Evolutionary conservation across 495 filamentous ascomycete species (phyloP), one percentile per base, ranked within the genome.

Genomic region (Chaetomium tenue): DNA sequence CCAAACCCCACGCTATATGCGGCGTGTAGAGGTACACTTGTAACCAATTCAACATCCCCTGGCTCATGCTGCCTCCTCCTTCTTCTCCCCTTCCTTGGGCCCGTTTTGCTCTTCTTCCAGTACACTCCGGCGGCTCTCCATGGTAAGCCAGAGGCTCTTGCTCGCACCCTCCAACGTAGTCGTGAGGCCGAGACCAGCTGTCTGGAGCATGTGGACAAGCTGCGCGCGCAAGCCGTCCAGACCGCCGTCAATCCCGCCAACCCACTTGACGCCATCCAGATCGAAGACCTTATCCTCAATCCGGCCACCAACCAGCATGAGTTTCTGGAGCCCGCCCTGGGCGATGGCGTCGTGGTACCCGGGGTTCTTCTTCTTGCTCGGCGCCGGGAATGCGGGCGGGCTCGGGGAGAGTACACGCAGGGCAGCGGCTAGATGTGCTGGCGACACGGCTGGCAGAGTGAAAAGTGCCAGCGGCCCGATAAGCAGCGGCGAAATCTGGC

Each of bases 251-350:
- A 98, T 90, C n/a, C 86, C 83, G 48, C 89, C 91, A 58, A 98
- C 85, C 90, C 91, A 94, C 73, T 87, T 89, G 61, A 90, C 80
- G 66, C 90, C 88, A 20, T 88, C 87, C 33, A 82, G 71, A 77
- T 98, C 95, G 69, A 98, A 91, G 51, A 92, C 89, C 77, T 84
- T 86, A 64, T 89, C 89, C 68, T 88, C 85, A 26, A 96, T 85
- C 60, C 94, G 83, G 20, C 92, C 92, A 61, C 91, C 95, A 50
- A 98, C 76, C 40, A 98, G 70, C 74, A 95, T 77, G 62, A 98
- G 75, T 77, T 98, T 98, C 75, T 89, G 86, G 70, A 98, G 71
- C 47, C 91, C 95, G 57, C 75, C 82, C 78, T 96, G 91, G 47
- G 91, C 88, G 15, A 81, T 74, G 2, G 83, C 76, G 56, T 97